Conservation (phyloP, 164 flowering plant species). For the Magnolia sinica region DNA sequence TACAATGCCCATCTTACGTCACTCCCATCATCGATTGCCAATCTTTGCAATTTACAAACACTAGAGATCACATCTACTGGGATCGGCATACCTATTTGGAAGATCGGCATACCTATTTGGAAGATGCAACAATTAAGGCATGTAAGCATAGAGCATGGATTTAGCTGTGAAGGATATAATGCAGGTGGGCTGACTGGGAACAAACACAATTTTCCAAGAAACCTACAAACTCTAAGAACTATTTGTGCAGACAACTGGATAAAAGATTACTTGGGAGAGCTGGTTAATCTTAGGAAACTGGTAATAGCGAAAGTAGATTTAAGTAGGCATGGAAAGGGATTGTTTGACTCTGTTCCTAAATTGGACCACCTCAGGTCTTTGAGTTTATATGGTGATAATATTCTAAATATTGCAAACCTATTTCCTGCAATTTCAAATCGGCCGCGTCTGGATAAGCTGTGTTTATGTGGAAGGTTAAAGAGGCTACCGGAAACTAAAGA, state of each 20-base stretch:
- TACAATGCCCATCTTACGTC: too few relatives aligned
- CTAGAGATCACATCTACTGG: neutral
- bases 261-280: neutral
- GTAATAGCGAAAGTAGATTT: neutral
- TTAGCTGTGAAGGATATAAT: neutral
- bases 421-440: neutral
- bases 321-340: neutral
- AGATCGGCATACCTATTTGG: neutral
- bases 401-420: neutral
- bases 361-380: neutral
- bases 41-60: neutral
- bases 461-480: neutral
- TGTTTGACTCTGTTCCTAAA: neutral
- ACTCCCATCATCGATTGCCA: neutral
- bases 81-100: neutral
- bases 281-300: neutral
- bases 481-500: neutral
- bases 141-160: neutral
- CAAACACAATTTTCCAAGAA: neutral
- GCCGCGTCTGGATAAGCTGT: neutral
- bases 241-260: neutral
- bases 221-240: neutral
- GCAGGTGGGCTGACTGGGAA: neutral
- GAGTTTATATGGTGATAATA: rapidly evolving
- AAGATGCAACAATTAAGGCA: neutral